phyloP scores from a whole-genome alignment of 2,329 filamentous ascomycete genomes.

The Phyllosticta capitalensis region DNA sequence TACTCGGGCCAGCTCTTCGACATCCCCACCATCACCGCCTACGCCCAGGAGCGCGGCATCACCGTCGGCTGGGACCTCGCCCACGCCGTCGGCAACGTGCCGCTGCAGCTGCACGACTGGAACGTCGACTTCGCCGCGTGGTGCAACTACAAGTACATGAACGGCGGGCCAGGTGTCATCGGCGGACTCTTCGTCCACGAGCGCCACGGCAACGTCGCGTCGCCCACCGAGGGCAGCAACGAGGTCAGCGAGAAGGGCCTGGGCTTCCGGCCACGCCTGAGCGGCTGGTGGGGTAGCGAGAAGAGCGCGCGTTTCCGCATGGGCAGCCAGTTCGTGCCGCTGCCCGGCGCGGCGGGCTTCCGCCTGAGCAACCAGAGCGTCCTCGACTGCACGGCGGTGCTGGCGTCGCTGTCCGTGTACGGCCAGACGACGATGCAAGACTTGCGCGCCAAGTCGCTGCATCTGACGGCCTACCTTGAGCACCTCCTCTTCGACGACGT shows the following conservation, averaged over 20 bases:
- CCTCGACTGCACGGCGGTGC: slow-evolving; percentile 66
- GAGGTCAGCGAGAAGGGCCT: slow-evolving; percentile 15
- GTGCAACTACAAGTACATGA: slow-evolving; percentile 95
- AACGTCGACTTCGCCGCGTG: slow-evolving; percentile 84
- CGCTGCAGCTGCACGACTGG: slow-evolving; percentile 74
- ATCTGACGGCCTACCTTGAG: slow-evolving; percentile 69
- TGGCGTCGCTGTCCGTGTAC: slow-evolving; percentile 66
- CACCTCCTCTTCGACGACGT: slow-evolving; percentile 42
- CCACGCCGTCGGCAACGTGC: slow-evolving; percentile 77
- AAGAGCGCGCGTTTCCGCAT: slow-evolving; percentile 71
- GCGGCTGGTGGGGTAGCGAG: slow-evolving; percentile 83
- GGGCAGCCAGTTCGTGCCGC: slow-evolving; percentile 70
- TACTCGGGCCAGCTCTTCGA: slow-evolving; percentile 87
- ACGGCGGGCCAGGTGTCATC: slow-evolving; percentile 73
- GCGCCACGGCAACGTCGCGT: slow-evolving; percentile 51
- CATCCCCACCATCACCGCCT: slow-evolving; percentile 65
- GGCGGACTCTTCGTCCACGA: slow-evolving; percentile 75
- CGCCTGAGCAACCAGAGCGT: slow-evolving; percentile 79
- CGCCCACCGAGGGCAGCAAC: slow-evolving; percentile 23
- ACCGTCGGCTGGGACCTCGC: slow-evolving; percentile 81
- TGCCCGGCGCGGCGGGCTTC: slow-evolving; percentile 68
- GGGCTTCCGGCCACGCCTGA: slow-evolving; percentile 55
- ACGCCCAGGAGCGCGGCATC: slow-evolving; percentile 63
- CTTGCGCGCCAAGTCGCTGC: slow-evolving; percentile 61
- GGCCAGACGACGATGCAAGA: slow-evolving; percentile 58